These are phyloP conservation scores for Lenwebbia sp. DNA, from an alignment of 345 rosid species.

Conservation along the genomic window DNA sequence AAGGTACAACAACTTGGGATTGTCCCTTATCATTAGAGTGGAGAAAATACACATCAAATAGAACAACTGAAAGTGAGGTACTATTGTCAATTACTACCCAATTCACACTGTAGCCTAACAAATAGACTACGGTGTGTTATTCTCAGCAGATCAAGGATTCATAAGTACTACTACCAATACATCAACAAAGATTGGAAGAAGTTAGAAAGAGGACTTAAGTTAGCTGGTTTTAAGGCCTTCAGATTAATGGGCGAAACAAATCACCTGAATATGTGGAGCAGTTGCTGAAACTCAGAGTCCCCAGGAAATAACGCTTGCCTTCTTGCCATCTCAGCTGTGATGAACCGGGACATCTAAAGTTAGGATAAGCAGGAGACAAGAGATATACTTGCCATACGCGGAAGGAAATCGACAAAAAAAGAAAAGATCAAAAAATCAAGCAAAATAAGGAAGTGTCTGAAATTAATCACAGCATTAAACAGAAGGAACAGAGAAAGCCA, in stretches of 20 bases:
- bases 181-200: background rate
- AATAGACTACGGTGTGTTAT: background rate
- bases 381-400: background rate
- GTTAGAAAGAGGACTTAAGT: background rate
- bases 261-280: constrained; percentile 90
- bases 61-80: background rate
- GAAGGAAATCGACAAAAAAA: background rate
- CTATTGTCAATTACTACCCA: background rate
- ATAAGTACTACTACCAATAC: background rate
- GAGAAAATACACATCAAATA: background rate
- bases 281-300: constrained; percentile 88
- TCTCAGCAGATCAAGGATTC: background rate
- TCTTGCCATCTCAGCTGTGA: constrained; percentile 72
- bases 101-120: background rate
- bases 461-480: background rate
- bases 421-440: background rate
- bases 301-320: constrained; percentile 94
- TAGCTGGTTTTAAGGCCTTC: background rate
- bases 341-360: background rate
- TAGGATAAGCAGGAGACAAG: background rate
- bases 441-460: background rate
- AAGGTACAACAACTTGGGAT: background rate
- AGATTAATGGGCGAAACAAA: background rate
- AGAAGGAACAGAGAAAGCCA: background rate
- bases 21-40: background rate